These are phyloP conservation scores for Monilinia aucupariae DNA, from an alignment of 2,329 filamentous ascomycete genomes.

Conservation along the genomic window DNA sequence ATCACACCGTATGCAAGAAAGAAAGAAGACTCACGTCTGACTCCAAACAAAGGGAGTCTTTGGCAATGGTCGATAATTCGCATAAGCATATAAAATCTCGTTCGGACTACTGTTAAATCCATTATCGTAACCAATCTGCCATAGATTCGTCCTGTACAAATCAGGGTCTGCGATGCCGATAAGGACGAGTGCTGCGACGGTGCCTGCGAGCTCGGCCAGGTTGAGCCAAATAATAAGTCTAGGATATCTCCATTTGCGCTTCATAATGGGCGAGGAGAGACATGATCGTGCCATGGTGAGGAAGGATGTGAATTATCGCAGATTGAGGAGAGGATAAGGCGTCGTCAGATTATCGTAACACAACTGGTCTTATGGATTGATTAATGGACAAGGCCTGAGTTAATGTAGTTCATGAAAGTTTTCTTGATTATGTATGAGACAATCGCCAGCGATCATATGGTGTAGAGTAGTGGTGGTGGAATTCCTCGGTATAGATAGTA, in stretches of 20 bases:
- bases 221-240: slow-evolving; percentile 50
- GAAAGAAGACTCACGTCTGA: slow-evolving; percentile 51
- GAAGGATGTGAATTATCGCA: not conserved
- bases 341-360: too few species aligned
- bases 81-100: slow-evolving; percentile 65
- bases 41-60: slow-evolving; percentile 68
- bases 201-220: slow-evolving; percentile 58
- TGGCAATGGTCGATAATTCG: slow-evolving; percentile 61
- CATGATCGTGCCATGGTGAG: slow-evolving; percentile 11
- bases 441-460: slow-evolving; percentile 15
- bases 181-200: slow-evolving; percentile 61
- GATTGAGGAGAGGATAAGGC: not conserved
- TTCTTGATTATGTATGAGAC: not conserved
- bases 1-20: not conserved
- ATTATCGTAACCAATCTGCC: slow-evolving; percentile 65
- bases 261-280: slow-evolving; percentile 12
- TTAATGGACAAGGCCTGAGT: too few species aligned
- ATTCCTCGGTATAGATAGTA: not conserved
- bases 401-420: too few species aligned
- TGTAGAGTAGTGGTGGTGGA: not conserved
- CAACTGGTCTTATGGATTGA: too few species aligned
- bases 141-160: slow-evolving; percentile 65
- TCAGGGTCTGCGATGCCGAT: slow-evolving; percentile 70
- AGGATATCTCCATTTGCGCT: slow-evolving; percentile 43
- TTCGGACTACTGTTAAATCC: slow-evolving; percentile 70